phyloP scores from a whole-genome alignment of 768 basidiomycete species.

The Lactarius psammicola region DNA sequence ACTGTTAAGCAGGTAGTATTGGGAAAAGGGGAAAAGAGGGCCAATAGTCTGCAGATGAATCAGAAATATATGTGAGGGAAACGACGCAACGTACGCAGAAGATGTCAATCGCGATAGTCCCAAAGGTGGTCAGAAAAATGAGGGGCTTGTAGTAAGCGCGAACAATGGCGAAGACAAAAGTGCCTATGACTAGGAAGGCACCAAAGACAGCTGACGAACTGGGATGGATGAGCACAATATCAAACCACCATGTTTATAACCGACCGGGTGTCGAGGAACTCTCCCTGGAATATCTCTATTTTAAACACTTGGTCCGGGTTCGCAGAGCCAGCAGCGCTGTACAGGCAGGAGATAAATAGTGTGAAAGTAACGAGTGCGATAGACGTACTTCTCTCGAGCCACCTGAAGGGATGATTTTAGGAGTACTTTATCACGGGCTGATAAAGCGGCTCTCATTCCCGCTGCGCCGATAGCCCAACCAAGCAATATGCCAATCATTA shows the following conservation, averaged over 20 bases:
- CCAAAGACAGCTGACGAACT: constrained; percentile 49
- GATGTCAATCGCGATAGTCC: constrained; percentile 47
- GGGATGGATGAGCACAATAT: constrained; percentile 1
- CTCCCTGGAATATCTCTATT: constrained; percentile 46
- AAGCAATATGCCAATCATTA: constrained; percentile 46
- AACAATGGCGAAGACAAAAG: constrained; percentile 45
- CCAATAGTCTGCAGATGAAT: constrained; percentile 41
- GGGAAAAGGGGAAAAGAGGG: constrained; percentile 47
- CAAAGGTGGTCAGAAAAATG: constrained; percentile 46
- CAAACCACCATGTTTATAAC: constrained; percentile 8
- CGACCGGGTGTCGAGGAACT: constrained; percentile 47
- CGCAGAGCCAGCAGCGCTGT: constrained; percentile 37
- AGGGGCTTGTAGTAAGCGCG: constrained; percentile 50
- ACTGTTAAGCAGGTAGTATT: constrained; percentile 45
- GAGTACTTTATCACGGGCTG: constrained; percentile 39
- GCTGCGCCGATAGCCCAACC: constrained; percentile 58
- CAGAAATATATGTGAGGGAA: neutral
- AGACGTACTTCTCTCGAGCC: constrained; percentile 36
- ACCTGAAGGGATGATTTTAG: constrained; percentile 34
- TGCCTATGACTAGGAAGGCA: constrained; percentile 47
- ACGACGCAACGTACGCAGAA: constrained; percentile 37
- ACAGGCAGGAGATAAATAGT: neutral
- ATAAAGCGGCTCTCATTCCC: constrained; percentile 50
- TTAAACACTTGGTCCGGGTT: constrained; percentile 42
- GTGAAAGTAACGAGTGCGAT: neutral